These are phyloP conservation scores for Starmerella floris DNA, from an alignment of 805 yeast genomes.

Conservation along the genomic window DNA sequence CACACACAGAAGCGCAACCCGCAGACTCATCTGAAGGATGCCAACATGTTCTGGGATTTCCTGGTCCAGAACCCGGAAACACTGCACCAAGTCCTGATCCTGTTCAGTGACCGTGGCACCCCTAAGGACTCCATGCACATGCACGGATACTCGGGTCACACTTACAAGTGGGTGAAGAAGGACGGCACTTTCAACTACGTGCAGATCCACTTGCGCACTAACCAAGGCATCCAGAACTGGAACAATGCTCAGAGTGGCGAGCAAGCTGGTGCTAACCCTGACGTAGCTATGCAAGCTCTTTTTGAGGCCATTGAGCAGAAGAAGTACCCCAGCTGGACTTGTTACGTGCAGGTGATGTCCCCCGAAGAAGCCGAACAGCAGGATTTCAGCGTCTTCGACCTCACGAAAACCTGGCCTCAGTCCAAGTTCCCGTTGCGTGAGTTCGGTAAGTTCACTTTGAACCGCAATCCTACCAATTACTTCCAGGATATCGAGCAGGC, in stretches of 20 bases:
- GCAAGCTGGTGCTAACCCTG: slow-evolving; percentile 39
- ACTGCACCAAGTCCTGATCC: slow-evolving; percentile 42
- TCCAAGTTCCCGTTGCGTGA: slow-evolving; percentile 40
- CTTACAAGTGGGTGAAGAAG: slow-evolving; percentile 43
- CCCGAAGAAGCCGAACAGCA: slow-evolving; percentile 42
- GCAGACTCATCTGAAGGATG: slow-evolving; percentile 44
- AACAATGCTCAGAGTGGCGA: slow-evolving; percentile 36
- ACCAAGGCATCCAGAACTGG: slow-evolving; percentile 38
- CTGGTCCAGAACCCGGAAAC: slow-evolving; percentile 42
- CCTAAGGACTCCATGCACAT: slow-evolving; percentile 42
- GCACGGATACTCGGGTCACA: slow-evolving; percentile 56
- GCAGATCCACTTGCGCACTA: slow-evolving; percentile 41
- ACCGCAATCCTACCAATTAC: slow-evolving; percentile 45
- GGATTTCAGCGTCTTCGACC: slow-evolving; percentile 38
- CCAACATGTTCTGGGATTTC: slow-evolving; percentile 47
- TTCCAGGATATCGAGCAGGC: slow-evolving; percentile 40
- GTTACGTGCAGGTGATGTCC: slow-evolving; percentile 47
- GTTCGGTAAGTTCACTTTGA: slow-evolving; percentile 42
- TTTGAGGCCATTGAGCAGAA: slow-evolving; percentile 37
- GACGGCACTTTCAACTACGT: slow-evolving; percentile 42
- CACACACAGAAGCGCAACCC: slow-evolving; percentile 64
- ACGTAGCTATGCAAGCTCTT: slow-evolving; percentile 35
- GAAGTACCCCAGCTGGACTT: slow-evolving; percentile 39
- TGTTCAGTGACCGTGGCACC: slow-evolving; percentile 50
- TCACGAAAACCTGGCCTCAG: slow-evolving; percentile 50